Evolutionary conservation across 2,329 filamentous ascomycete species (phyloP).

Genomic region (Fusarium abutilonis): DNA sequence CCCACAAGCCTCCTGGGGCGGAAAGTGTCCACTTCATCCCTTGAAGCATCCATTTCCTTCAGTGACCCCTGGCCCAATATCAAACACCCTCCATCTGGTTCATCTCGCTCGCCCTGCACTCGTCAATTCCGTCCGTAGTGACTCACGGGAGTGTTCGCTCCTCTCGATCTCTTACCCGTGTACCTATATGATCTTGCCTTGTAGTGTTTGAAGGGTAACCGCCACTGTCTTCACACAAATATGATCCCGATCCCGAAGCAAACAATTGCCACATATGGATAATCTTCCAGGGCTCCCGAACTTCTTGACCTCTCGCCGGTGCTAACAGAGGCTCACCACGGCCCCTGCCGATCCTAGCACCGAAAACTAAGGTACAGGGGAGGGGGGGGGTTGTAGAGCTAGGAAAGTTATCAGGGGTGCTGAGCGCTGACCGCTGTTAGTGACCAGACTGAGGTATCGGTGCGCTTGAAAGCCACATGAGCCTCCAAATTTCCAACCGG

Average conservation of each 20-base stretch:
- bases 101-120: slow-evolving; percentile 42
- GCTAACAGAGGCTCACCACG: slow-evolving; percentile 39
- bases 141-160: slow-evolving; percentile 8
- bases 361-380: slow-evolving; percentile 36
- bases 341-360: slow-evolving; percentile 46
- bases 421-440: slow-evolving; percentile 36
- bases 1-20: slow-evolving; percentile 36
- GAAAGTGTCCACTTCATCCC: slow-evolving; percentile 32
- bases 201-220: slow-evolving; percentile 8
- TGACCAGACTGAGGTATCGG: slow-evolving; percentile 36
- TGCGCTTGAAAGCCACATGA: slow-evolving; percentile 36
- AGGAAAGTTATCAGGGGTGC: slow-evolving; percentile 37
- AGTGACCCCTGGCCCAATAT: slow-evolving; percentile 36
- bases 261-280: slow-evolving; percentile 34
- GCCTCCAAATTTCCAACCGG: slow-evolving; percentile 34
- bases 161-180: slow-evolving; percentile 2
- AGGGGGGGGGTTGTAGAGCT: slow-evolving; percentile 27
- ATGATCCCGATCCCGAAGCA: slow-evolving; percentile 14
- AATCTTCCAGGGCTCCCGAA: slow-evolving; percentile 26
- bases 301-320: slow-evolving; percentile 34
- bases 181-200: slow-evolving; percentile 9
- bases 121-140: slow-evolving; percentile 17
- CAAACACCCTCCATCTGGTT: slow-evolving; percentile 41
- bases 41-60: slow-evolving; percentile 18
- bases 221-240: slow-evolving; percentile 18